Evolutionary conservation across 257 asterid genomes (phyloP), one percentile per base, ranked within the genome.

Genomic region (Thymus quinquecostatus): DNA sequence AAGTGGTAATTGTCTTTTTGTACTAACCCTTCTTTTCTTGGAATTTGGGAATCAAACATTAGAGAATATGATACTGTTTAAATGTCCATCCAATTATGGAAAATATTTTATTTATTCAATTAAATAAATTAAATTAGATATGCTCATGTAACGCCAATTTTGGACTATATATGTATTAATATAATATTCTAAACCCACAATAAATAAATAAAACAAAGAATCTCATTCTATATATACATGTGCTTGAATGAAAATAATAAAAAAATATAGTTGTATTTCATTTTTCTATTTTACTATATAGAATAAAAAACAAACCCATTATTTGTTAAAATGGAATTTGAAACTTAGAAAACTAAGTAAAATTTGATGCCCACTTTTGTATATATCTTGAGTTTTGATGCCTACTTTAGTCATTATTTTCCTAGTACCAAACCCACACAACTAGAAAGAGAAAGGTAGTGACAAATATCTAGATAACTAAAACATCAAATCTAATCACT

Each of bases 11-110:
- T 54, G 65, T 62, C 69, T 43, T 60, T 34, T 28, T 66, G 60
- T 53, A 33, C 36, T 45, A 78, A 68, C 78, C 82, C 66, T 51
- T 60, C 74, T 70, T 79, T 75, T 75, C 78, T 66, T 65, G 9
- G 66, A 58, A 66, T 71, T 48, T 66, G 78, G 80, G 79, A 34
- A 66, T 73, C 80, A 61, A 21, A 65, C 74, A 74, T n/a, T 49
- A 38, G 62, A 65, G 83, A 75, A 79, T 66, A 60, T 2, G 80
- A 75, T 71, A 10, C 80, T 70, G 34, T 59, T 21, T 6, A 10
- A 74, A 45, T 75, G 80, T 54, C 65, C 75, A 72, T 70, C 68
- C 60, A 71, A 65, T 28, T 9, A 32, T 28, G 38, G 41, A 36
- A 53, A 66, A 3, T 8, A 13, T 29, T 5, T 45, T 6, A 65